These are phyloP conservation scores for Tulasnella sp. DNA, from an alignment of 768 basidiomycete species.

Conservation along the genomic window DNA sequence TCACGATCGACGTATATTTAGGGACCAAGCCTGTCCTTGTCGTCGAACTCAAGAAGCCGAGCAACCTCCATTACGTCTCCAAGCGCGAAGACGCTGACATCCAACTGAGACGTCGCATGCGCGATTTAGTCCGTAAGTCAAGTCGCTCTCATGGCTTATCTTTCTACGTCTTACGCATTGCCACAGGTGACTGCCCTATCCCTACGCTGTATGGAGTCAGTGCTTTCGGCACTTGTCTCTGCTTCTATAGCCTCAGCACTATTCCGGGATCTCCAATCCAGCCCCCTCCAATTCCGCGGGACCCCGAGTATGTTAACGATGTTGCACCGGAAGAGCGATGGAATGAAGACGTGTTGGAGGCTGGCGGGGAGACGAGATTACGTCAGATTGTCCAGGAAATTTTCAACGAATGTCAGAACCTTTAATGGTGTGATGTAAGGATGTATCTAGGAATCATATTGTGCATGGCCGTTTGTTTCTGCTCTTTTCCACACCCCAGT, in stretches of 20 bases:
- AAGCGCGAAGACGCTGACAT: no score
- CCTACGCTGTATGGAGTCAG: slow-evolving; percentile 44
- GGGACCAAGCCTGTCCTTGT: slow-evolving; percentile 44
- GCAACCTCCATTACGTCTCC: no score
- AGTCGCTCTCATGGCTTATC: no score
- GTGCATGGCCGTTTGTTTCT: no score
- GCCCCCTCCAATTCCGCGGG: slow-evolving; percentile 33
- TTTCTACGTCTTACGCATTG: not conserved
- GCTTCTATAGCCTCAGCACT: slow-evolving; percentile 41
- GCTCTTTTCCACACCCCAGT: no score
- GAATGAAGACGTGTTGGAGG: slow-evolving; percentile 47
- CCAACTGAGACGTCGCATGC: no score
- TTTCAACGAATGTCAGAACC: no score
- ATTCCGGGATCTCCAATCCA: slow-evolving; percentile 16
- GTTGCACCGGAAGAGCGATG: slow-evolving; percentile 45
- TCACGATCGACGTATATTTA: slow-evolving; percentile 41
- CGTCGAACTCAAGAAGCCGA: slow-evolving; percentile 40
- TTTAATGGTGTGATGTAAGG: no score
- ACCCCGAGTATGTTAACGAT: slow-evolving; percentile 37
- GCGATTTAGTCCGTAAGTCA: no score
- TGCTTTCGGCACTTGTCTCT: slow-evolving; percentile 45
- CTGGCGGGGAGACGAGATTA: slow-evolving; percentile 43
- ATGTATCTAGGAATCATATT: no score
- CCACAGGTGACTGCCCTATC: slow-evolving; percentile 38
- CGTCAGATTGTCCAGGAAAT: slow-evolving; percentile 42